Evolutionary conservation across 78 protist species (phyloP).

Genomic region (Emiliania huxleyi): DNA sequence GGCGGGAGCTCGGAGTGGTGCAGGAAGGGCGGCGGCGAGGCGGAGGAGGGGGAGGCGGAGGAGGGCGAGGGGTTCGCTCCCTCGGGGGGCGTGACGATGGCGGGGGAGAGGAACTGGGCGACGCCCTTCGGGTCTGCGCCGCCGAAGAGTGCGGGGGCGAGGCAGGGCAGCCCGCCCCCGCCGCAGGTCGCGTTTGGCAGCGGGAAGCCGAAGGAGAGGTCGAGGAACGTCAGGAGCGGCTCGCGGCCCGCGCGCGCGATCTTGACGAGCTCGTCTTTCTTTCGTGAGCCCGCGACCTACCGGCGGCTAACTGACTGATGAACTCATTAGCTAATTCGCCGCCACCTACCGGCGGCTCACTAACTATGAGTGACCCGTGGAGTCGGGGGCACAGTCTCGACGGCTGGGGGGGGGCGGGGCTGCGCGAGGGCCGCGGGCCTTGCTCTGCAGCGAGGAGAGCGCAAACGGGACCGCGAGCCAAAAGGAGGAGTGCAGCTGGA

Average conservation of each 20-base stretch:
- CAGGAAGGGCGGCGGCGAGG: too few relatives aligned
- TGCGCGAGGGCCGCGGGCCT: background rate
- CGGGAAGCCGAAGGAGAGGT: background rate
- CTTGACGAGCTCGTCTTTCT: background rate
- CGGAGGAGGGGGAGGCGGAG: too few relatives aligned
- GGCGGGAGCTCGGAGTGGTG: background rate
- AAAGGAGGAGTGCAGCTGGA: conserved; percentile 41
- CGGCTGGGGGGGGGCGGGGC: too few relatives aligned
- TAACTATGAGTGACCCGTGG: too few relatives aligned
- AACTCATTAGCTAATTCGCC: too few relatives aligned
- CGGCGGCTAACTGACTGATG: too few relatives aligned
- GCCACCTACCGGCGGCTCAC: too few relatives aligned
- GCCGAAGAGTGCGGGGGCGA: conserved; percentile 16
- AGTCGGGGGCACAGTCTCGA: too few relatives aligned
- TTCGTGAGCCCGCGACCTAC: background rate
- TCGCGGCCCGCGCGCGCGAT: background rate
- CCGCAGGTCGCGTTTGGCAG: background rate
- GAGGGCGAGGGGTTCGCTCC: too few relatives aligned
- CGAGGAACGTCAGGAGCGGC: background rate
- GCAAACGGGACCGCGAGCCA: conserved; percentile 4
- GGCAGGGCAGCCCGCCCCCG: background rate
- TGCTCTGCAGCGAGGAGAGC: background rate
- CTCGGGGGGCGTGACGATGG: too few relatives aligned
- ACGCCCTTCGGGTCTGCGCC: background rate
- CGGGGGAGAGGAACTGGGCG: background rate